These are phyloP conservation scores for Candida anglica DNA, from an alignment of 805 yeast genomes.

Conservation along the genomic window DNA sequence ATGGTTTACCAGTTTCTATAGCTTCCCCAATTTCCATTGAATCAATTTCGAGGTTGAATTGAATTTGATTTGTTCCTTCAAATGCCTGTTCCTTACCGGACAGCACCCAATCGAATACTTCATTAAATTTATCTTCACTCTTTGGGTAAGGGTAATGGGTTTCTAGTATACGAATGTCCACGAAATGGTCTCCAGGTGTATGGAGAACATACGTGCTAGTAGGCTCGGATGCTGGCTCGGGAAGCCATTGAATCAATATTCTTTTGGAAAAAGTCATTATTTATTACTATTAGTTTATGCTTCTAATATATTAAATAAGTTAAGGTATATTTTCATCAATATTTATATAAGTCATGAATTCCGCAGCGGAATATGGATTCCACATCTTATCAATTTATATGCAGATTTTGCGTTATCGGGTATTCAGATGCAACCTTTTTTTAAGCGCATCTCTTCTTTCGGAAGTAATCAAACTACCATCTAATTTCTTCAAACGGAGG, in stretches of 20 bases:
- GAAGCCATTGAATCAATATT: slow-evolving; percentile 51
- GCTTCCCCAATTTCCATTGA: slow-evolving; percentile 31
- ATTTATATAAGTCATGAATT: too few species aligned
- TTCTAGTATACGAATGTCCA: slow-evolving; percentile 38
- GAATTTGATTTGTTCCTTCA: slow-evolving; percentile 29
- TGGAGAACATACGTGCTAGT: slow-evolving; percentile 48
- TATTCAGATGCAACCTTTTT: slow-evolving; percentile 5
- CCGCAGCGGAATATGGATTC: too few species aligned
- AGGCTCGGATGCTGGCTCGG: slow-evolving; percentile 35
- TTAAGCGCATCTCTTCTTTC: slow-evolving; percentile 10
- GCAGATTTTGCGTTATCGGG: neutral
- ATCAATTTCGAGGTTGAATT: slow-evolving; percentile 42
- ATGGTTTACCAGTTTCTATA: slow-evolving; percentile 24
- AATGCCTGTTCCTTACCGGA: slow-evolving; percentile 45
- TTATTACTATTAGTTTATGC: neutral
- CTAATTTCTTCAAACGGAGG: slow-evolving; percentile 27
- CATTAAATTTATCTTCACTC: slow-evolving; percentile 10
- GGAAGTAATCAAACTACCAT: slow-evolving; percentile 25
- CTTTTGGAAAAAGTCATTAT: slow-evolving; percentile 43
- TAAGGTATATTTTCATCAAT: too few species aligned
- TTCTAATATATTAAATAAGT: neutral
- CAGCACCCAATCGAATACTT: slow-evolving; percentile 54
- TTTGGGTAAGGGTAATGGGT: slow-evolving; percentile 11
- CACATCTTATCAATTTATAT: neutral
- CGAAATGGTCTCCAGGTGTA: slow-evolving; percentile 41